Evolutionary conservation across 352 stramenopile species (phyloP).

Genomic region (Phytophthora melonis): DNA sequence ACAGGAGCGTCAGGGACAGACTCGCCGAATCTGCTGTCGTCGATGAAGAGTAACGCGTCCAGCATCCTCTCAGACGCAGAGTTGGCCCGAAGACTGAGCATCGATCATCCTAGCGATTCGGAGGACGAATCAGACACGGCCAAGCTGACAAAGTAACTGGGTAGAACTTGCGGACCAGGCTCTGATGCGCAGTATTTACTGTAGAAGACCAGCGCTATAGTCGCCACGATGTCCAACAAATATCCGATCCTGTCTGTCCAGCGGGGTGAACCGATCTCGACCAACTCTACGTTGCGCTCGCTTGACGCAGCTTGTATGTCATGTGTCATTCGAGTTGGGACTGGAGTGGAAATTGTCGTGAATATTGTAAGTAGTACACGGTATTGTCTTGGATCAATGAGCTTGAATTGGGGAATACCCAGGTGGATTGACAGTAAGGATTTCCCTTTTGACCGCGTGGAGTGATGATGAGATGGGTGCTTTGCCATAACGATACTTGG

Average conservation of each 20-base stretch:
- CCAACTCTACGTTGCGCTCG: neutral
- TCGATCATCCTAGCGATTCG: constrained; percentile 47
- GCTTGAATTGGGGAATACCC: no score
- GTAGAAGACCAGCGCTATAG: neutral
- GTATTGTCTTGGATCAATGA: no score
- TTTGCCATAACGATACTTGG: no score
- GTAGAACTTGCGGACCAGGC: neutral
- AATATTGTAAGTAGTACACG: no score
- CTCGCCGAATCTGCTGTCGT: constrained; percentile 34
- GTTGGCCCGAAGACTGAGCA: constrained; percentile 58
- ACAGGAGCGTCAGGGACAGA: constrained; percentile 7
- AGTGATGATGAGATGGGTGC: no score
- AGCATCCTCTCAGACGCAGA: constrained; percentile 68
- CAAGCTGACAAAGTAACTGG: constrained; percentile 28
- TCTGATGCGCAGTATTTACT: neutral
- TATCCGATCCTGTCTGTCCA: neutral
- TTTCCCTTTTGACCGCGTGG: no score
- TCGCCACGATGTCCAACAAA: neutral
- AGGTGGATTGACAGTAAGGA: neutral
- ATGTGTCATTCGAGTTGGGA: neutral
- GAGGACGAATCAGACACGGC: constrained; percentile 44
- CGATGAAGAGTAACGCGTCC: constrained; percentile 53
- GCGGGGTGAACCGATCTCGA: neutral
- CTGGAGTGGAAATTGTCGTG: no score
- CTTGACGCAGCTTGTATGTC: neutral